Percentiles rank a stretch among this genome's conserved stretches.
These are phyloP conservation scores for Xylaria sp. DNA, from an alignment of 2,329 filamentous ascomycete genomes.

Conservation along the genomic window DNA sequence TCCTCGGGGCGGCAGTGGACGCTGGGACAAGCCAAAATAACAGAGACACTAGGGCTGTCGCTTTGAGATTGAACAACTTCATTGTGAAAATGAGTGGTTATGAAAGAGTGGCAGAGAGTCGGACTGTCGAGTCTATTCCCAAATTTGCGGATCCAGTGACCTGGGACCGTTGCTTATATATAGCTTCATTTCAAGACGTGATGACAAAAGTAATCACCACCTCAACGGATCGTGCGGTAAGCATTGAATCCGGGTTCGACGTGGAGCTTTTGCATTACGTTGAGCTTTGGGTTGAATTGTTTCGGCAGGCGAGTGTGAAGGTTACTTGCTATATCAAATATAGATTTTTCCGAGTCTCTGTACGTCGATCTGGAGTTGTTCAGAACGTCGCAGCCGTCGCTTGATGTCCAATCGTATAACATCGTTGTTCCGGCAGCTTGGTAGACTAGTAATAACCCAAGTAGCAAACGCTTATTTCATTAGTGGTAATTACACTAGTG, in stretches of 20 bases:
- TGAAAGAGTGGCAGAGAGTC: conserved; percentile 20
- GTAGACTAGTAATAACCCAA: no score
- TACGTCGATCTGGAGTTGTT: not conserved
- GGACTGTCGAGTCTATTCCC: conserved; percentile 5
- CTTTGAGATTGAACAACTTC: conserved; percentile 10
- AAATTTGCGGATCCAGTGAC: not conserved
- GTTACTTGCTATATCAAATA: not conserved
- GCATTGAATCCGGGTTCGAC: not conserved
- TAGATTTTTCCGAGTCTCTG: not conserved
- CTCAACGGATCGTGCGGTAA: not conserved
- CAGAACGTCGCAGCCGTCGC: not conserved
- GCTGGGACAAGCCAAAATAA: conserved; percentile 1
- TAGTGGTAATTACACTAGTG: not conserved
- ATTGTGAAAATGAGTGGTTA: conserved; percentile 14
- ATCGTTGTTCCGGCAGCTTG: not conserved
- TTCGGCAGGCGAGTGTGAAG: not conserved
- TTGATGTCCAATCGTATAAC: not conserved
- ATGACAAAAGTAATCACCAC: conserved; percentile 6
- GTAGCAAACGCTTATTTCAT: not conserved
- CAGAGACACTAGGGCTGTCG: not conserved
- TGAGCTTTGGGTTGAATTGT: not conserved
- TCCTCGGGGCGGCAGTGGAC: not conserved
- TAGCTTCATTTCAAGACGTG: not conserved
- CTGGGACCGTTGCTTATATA: not conserved
- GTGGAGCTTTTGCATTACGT: conserved; percentile 2